Evolutionary conservation across 148 eudicot species (phyloP).

Genomic region (Cornus kousa): DNA sequence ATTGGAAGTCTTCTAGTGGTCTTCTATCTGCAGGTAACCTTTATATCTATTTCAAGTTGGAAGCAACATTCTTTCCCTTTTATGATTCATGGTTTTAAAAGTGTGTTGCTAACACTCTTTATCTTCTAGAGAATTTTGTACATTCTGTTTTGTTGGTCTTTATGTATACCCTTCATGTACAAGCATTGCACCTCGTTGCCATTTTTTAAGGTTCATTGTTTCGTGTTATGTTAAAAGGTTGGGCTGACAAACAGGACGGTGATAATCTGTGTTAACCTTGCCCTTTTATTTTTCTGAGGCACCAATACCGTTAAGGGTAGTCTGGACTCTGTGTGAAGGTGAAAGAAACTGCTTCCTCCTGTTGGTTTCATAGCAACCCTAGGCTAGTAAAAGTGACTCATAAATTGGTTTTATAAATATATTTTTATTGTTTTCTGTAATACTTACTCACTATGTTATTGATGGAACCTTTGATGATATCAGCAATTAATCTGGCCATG

Average conservation of each 20-base stretch:
- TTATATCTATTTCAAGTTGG: neutral
- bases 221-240: too few relatives aligned
- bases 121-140: too few relatives aligned
- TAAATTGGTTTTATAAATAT: neutral
- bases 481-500: neutral
- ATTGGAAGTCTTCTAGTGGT: constrained; percentile 95
- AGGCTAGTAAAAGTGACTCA: neutral
- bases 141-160: too few relatives aligned
- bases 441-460: neutral
- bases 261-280: too few relatives aligned
- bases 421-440: neutral
- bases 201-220: too few relatives aligned
- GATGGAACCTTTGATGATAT: neutral
- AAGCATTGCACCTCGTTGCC: neutral
- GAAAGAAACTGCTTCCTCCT: neutral
- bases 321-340: too few relatives aligned
- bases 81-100: neutral
- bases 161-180: too few relatives aligned
- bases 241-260: too few relatives aligned
- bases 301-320: too few relatives aligned
- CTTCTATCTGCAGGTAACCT: constrained; percentile 80
- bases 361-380: neutral
- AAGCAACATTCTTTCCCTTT: neutral
- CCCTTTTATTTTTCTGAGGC: too few relatives aligned
- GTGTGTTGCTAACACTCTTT: too few relatives aligned